Evolutionary conservation across 2,329 filamentous ascomycete genomes (phyloP).

Genomic region (Colletotrichum navitas): DNA sequence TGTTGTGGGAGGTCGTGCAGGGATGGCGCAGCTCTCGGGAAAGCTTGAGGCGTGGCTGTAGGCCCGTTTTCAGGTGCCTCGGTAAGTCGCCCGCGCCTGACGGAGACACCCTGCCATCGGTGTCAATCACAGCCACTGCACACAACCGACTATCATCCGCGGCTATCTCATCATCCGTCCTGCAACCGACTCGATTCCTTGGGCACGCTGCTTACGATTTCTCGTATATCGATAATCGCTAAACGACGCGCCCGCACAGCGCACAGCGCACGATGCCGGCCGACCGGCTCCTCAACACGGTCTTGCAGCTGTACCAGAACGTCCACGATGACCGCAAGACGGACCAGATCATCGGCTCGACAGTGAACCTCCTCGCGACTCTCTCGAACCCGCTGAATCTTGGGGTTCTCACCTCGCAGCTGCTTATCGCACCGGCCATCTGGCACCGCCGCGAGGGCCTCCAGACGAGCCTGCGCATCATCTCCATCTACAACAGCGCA

Average conservation of each 20-base stretch:
- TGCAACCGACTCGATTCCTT: neutral
- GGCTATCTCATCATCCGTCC: neutral
- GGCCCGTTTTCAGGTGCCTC: constrained; percentile 46
- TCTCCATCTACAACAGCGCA: constrained; percentile 80
- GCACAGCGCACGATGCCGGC: constrained; percentile 68
- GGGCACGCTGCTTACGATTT: neutral
- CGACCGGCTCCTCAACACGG: constrained; percentile 75
- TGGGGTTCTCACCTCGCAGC: constrained; percentile 77
- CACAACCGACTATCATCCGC: neutral
- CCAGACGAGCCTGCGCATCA: constrained; percentile 72
- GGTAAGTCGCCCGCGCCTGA: constrained; percentile 43
- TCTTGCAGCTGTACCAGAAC: constrained; percentile 71
- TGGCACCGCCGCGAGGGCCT: constrained; percentile 74
- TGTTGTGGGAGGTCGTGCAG: constrained; percentile 23
- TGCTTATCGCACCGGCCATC: constrained; percentile 78
- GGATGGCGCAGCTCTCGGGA: constrained; percentile 32
- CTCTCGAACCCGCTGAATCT: constrained; percentile 83
- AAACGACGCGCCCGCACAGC: neutral
- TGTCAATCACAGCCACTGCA: constrained; percentile 15
- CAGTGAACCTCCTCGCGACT: constrained; percentile 74
- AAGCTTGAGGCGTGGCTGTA: constrained; percentile 38
- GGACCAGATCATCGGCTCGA: constrained; percentile 73
- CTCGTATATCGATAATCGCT: neutral
- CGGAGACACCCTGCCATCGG: constrained; percentile 28
- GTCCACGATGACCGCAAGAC: constrained; percentile 63